phyloP scores from a whole-genome alignment of 805 yeast genomes.

The Candida insectalens region DNA sequence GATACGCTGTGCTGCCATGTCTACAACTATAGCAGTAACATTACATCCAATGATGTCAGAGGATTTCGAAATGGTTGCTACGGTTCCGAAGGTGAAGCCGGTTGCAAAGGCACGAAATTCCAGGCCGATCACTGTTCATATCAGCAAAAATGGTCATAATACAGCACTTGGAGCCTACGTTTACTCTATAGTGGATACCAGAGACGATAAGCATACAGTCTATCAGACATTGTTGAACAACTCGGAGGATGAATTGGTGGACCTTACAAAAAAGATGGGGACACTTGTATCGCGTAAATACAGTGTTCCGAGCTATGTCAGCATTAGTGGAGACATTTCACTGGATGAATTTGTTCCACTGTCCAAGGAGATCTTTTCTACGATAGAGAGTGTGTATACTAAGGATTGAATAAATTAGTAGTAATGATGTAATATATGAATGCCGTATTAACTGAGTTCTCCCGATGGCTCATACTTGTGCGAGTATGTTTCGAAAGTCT shows the following conservation, averaged over 20 bases:
- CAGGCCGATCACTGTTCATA: conserved; percentile 28
- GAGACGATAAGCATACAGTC: conserved; percentile 17
- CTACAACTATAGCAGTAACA: conserved; percentile 12
- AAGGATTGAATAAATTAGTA: too few species aligned
- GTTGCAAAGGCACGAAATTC: conserved; percentile 6
- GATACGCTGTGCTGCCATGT: background rate
- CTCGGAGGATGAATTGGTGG: conserved; percentile 30
- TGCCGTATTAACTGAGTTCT: background rate
- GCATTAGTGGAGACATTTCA: conserved; percentile 30
- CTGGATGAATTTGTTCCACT: conserved; percentile 21
- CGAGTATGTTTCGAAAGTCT: conserved; percentile 86
- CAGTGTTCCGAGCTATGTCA: conserved; percentile 34
- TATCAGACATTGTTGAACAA: conserved; percentile 35
- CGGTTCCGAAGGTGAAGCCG: conserved; percentile 1
- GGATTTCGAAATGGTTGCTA: background rate
- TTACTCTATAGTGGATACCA: conserved; percentile 29
- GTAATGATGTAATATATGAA: background rate
- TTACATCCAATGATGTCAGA: conserved; percentile 13
- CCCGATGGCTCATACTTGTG: conserved; percentile 50
- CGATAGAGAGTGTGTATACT: conserved; percentile 20
- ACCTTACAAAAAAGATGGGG: conserved; percentile 33
- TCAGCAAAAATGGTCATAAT: conserved; percentile 23
- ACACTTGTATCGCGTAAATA: conserved; percentile 30
- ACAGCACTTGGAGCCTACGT: conserved; percentile 32
- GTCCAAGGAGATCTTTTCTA: conserved; percentile 19